Percentiles rank a stretch among this genome's conserved stretches.
Evolutionary conservation across 306 rosid species (phyloP).

Genomic region (Mimosa bimucronata): DNA sequence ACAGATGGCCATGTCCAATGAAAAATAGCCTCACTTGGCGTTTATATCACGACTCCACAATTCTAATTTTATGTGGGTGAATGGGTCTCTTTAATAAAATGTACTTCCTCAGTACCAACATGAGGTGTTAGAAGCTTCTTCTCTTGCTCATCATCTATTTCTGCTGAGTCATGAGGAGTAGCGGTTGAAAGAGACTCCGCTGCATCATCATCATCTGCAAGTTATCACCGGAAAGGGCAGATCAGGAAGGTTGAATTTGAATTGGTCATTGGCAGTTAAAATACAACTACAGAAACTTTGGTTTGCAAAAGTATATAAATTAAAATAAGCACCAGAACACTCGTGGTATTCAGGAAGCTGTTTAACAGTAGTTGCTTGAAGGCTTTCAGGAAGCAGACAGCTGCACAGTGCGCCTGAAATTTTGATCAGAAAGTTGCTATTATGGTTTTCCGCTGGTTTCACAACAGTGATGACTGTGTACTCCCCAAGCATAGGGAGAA

Average conservation of each 20-base stretch:
- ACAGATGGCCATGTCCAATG: neutral
- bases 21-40: neutral
- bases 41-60: constrained; percentile 13
- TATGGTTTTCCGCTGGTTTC: constrained; percentile 2
- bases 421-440: constrained; percentile 30
- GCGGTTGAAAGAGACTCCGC: constrained; percentile 50
- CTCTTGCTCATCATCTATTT: constrained; percentile 62
- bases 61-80: constrained; percentile 14
- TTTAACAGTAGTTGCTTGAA: constrained; percentile 81
- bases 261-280: constrained; percentile 6
- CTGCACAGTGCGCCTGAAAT: constrained; percentile 79
- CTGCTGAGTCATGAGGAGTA: constrained; percentile 46
- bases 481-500: constrained; percentile 9
- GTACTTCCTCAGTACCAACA: constrained; percentile 48
- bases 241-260: constrained; percentile 13
- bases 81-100: constrained; percentile 57
- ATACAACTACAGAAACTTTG: neutral
- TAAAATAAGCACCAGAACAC: constrained; percentile 57
- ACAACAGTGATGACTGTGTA: neutral
- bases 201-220: constrained; percentile 77
- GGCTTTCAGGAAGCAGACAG: constrained; percentile 89
- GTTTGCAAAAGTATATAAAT: neutral
- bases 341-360: constrained; percentile 78
- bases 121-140: constrained; percentile 60
- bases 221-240: constrained; percentile 21